Conservation (phyloP, 1,284 basidiomycete species). For the Cutaneotrichosporon mucoides region DNA sequence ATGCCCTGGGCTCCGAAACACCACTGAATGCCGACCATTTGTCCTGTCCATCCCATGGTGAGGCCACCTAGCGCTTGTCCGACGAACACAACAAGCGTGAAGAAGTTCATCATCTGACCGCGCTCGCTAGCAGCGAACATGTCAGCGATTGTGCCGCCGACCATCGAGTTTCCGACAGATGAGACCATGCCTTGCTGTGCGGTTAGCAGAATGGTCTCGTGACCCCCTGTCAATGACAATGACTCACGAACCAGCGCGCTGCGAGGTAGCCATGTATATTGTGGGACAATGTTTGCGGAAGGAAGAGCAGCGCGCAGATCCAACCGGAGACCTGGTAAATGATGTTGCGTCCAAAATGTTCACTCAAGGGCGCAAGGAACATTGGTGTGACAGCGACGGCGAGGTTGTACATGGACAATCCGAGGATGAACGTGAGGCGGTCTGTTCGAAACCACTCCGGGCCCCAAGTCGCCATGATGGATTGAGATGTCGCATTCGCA, state of each 20-base stretch:
- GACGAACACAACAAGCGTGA: constrained; percentile 45
- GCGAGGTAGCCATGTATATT: constrained; percentile 38
- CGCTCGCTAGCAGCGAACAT: constrained; percentile 40
- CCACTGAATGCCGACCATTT: constrained; percentile 33
- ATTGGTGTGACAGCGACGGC: constrained; percentile 38
- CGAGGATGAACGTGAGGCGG: constrained; percentile 23
- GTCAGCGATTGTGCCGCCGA: constrained; percentile 47
- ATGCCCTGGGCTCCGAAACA: constrained; percentile 37
- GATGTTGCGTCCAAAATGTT: constrained; percentile 37
- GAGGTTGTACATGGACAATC: constrained; percentile 30
- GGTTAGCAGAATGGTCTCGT: not conserved
- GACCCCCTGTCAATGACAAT: not conserved
- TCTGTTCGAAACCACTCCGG: constrained; percentile 25
- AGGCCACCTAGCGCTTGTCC: constrained; percentile 33
- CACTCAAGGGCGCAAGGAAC: constrained; percentile 40
- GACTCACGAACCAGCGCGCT: constrained; percentile 35
- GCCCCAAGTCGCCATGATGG: constrained; percentile 29
- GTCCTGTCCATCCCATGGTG: constrained; percentile 30
- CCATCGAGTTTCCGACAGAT: constrained; percentile 40
- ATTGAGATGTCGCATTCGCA: constrained; percentile 23
- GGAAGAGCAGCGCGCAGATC: constrained; percentile 34
- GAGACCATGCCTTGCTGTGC: constrained; percentile 32
- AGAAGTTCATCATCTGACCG: constrained; percentile 50
- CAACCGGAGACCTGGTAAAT: constrained; percentile 39
- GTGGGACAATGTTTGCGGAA: constrained; percentile 39